Base-by-base conservation (phyloP, 1,284 basidiomycete genomes). In the Cryptococcus hybrid region DNA sequence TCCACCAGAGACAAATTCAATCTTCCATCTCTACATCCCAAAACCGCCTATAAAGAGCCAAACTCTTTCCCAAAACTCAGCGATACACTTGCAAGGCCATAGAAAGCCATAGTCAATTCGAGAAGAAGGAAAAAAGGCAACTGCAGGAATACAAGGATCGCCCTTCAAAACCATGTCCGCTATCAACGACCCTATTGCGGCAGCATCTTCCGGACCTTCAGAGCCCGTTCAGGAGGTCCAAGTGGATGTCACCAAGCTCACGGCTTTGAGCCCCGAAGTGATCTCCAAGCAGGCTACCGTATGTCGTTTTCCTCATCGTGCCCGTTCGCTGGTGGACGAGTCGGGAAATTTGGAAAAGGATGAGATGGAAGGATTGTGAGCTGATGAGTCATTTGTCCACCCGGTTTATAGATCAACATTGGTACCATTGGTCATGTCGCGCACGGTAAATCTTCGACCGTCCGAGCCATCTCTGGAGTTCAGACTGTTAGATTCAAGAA, bases 401-500 rank as follows among this genome's bases (percentile, higher is more conserved):
- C 18, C 18, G 18, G 18, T 18, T 18, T 11, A 12, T 58, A 77
- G 73, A 76, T 79, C 68, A 79, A 78, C 63, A 76, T 77, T 61
- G 74, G 91, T 63, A 96, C 92, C 39, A 96, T 96, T 71, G 92
- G 92, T 54, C 92, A 96, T 84, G 92, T 95, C 84, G 91, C 92
- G 36, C 95, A 99, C 84, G 95, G 95, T 70, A 98, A 99, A 82
- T 97, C 93, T 53, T 98, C 95, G 7, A 95, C 98, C 52, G 96
- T 98, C 62, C 95, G 98, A 80, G 95, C 95, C 50, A 98, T 99
- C 78, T 98, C 95, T 13, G 95, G 95, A n/a, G 95, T 98, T 11
- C 89, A 91, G 86, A 99, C 95, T 36, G 95, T 99, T 58, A 85
- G 95, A 70, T 99, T 99, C 82, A 99, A 99, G 84, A 98, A 97